phyloP scores from a whole-genome alignment of 2,329 filamentous ascomycete genomes.

The Alternaria sp. region DNA sequence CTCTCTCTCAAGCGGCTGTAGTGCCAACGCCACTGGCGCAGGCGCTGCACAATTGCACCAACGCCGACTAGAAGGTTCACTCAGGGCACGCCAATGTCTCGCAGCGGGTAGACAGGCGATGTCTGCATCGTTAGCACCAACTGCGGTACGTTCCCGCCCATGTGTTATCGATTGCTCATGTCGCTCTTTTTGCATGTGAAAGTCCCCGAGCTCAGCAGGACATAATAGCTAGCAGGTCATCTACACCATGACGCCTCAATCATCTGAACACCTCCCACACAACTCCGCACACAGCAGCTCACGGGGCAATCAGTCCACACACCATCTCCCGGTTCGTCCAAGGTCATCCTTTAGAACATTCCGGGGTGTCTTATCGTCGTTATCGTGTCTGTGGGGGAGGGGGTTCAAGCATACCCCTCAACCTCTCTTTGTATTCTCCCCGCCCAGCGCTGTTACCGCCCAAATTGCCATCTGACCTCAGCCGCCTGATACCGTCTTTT shows the following conservation, averaged over 20 bases:
- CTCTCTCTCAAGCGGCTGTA: slow-evolving; percentile 24
- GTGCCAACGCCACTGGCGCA: slow-evolving; percentile 37
- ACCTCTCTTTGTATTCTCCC: slow-evolving; percentile 1
- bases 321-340: slow-evolving; percentile 31
- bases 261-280: slow-evolving; percentile 4
- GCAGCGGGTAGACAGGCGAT: slow-evolving; percentile 37
- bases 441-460: slow-evolving; percentile 7
- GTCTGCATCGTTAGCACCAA: slow-evolving; percentile 26
- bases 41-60: slow-evolving; percentile 33
- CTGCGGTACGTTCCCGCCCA: slow-evolving; percentile 29
- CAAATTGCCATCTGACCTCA: slow-evolving; percentile 14
- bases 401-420: slow-evolving; percentile 20
- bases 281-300: slow-evolving; percentile 27
- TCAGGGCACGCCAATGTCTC: slow-evolving; percentile 43
- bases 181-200: slow-evolving; percentile 41
- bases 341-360: slow-evolving; percentile 27
- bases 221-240: slow-evolving; percentile 28
- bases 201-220: slow-evolving; percentile 34
- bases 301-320: slow-evolving; percentile 37
- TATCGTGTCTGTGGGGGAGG: slow-evolving; percentile 35
- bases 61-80: slow-evolving; percentile 24
- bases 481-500: slow-evolving; percentile 29
- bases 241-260: slow-evolving; percentile 13
- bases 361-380: slow-evolving; percentile 30
- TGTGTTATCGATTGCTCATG: slow-evolving; percentile 26